These are phyloP conservation scores for Angomonas ambiguus DNA, from an alignment of 208 protist genomes.

Conservation along the genomic window DNA sequence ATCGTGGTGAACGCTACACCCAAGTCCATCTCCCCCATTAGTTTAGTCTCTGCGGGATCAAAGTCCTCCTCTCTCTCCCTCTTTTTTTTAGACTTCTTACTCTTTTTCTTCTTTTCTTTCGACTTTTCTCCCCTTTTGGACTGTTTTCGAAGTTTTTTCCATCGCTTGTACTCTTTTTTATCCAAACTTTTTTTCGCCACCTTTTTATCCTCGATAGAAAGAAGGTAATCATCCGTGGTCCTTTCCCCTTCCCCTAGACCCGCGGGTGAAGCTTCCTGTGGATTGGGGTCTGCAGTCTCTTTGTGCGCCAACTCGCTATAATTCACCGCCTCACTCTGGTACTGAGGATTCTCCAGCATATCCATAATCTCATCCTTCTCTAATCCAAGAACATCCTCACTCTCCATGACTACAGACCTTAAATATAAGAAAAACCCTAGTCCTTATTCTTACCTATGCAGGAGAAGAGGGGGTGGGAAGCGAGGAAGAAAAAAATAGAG, in stretches of 20 bases:
- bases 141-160: too few relatives aligned
- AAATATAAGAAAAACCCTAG: too few relatives aligned
- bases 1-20: too few relatives aligned
- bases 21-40: neutral
- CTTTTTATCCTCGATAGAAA: constrained; percentile 39
- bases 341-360: neutral
- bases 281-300: neutral
- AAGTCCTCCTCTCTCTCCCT: constrained; percentile 10
- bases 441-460: too few relatives aligned
- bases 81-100: constrained; percentile 21
- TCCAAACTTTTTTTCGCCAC: constrained; percentile 46
- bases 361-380: neutral
- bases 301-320: neutral
- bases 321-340: neutral
- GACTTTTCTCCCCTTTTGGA: too few relatives aligned
- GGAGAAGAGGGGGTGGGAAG: neutral
- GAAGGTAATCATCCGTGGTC: constrained; percentile 35
- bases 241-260: neutral
- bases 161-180: constrained; percentile 57
- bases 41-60: neutral
- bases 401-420: constrained; percentile 22
- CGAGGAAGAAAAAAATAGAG: neutral
- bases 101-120: constrained; percentile 22
- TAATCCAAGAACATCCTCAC: constrained; percentile 25
- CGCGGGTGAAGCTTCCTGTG: neutral